Evolutionary conservation across 1,284 basidiomycete species (phyloP).

Genomic region (Cryptococcus neoformans): DNA sequence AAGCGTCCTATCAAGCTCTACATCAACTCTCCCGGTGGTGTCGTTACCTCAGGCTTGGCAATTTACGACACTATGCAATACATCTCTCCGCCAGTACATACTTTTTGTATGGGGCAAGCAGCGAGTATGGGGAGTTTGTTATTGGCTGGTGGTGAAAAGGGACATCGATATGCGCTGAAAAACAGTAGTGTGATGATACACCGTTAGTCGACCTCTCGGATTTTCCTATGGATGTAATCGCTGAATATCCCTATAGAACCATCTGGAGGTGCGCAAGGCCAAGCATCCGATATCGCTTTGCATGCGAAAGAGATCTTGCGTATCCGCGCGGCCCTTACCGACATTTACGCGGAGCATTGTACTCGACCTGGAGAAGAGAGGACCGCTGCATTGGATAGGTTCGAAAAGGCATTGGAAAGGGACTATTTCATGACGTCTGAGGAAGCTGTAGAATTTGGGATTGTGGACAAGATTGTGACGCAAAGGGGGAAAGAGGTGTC

Average conservation of each 20-base stretch:
- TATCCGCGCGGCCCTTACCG: constrained; percentile 72
- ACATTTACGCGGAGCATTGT: constrained; percentile 69
- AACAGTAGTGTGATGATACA: constrained; percentile 96
- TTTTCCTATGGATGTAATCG: neutral
- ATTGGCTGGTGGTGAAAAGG: constrained; percentile 77
- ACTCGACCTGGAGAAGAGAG: constrained; percentile 61
- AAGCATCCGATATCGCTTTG: constrained; percentile 90
- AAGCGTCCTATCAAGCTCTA: constrained; percentile 89
- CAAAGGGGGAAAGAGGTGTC: constrained; percentile 29
- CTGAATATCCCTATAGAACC: constrained; percentile 60
- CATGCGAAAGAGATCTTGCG: constrained; percentile 91
- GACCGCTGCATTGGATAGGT: constrained; percentile 64
- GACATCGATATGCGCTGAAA: constrained; percentile 82
- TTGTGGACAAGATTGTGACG: constrained; percentile 84
- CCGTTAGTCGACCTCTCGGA: constrained; percentile 49
- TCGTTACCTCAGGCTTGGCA: constrained; percentile 86
- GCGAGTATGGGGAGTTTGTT: constrained; percentile 91
- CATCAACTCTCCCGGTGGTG: constrained; percentile 92
- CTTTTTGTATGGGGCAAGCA: constrained; percentile 88
- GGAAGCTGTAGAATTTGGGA: constrained; percentile 82
- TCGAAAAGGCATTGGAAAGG: constrained; percentile 82
- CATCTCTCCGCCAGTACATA: constrained; percentile 87
- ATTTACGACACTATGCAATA: constrained; percentile 92
- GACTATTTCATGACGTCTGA: constrained; percentile 93
- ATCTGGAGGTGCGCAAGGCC: constrained; percentile 87